Percentiles rank a stretch among this genome's conserved stretches.
These are phyloP conservation scores for Sugiyamaella smithiae DNA, from an alignment of 805 yeast genomes.

Conservation along the genomic window DNA sequence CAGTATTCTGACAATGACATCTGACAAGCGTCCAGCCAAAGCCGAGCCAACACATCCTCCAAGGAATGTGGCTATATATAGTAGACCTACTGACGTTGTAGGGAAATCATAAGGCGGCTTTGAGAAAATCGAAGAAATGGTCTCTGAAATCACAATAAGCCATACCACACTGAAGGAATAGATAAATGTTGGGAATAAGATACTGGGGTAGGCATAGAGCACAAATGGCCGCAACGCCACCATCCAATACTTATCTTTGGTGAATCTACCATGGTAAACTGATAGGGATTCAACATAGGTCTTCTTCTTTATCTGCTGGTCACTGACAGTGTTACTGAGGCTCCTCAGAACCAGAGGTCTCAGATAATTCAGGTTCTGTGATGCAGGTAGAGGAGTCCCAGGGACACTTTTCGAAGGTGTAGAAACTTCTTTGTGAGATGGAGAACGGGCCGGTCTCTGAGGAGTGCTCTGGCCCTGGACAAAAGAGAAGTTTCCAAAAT, in stretches of 20 bases:
- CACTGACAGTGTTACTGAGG: slow-evolving; percentile 1
- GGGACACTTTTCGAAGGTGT: neutral
- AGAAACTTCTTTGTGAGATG: neutral
- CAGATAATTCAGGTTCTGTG: neutral
- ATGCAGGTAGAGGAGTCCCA: slow-evolving; percentile 6
- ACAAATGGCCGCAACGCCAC: slow-evolving; percentile 54
- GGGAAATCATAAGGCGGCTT: slow-evolving; percentile 45
- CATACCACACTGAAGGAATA: slow-evolving; percentile 61
- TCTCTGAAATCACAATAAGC: slow-evolving; percentile 60
- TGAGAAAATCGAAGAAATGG: slow-evolving; percentile 49
- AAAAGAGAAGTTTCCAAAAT: slow-evolving; percentile 8
- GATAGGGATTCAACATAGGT: slow-evolving; percentile 38
- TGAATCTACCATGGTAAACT: slow-evolving; percentile 49
- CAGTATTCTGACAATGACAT: slow-evolving; percentile 45
- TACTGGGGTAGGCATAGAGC: slow-evolving; percentile 47
- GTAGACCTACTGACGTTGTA: slow-evolving; percentile 48
- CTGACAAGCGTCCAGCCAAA: slow-evolving; percentile 51
- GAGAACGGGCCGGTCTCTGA: neutral
- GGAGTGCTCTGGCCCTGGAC: neutral
- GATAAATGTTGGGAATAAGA: slow-evolving; percentile 49
- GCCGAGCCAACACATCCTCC: slow-evolving; percentile 59
- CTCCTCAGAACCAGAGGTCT: slow-evolving; percentile 10
- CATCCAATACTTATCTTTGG: slow-evolving; percentile 53
- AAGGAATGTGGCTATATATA: slow-evolving; percentile 54
- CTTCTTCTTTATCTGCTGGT: slow-evolving; percentile 14